Conservation (phyloP, 1,284 basidiomycete species). For the Ganoderma lingzhi region DNA sequence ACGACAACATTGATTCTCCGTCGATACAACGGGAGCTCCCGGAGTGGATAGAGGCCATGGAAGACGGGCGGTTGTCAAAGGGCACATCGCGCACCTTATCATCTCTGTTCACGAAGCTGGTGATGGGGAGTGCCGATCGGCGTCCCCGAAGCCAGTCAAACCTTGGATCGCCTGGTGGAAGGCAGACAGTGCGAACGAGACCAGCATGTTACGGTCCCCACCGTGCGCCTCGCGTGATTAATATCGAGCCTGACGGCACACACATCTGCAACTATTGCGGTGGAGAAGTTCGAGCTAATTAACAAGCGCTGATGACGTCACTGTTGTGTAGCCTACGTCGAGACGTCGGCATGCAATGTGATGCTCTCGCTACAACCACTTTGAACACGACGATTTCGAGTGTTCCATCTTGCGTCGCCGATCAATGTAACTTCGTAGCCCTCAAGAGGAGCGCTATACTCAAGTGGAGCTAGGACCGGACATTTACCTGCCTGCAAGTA, state of each 20-base stretch:
- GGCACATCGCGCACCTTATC: background rate
- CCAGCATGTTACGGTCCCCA: background rate
- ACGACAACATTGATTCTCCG: background rate
- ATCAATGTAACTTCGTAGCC: slow-evolving; percentile 23
- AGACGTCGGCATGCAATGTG: too few relatives aligned
- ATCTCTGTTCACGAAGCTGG: background rate
- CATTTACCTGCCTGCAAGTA: too few relatives aligned
- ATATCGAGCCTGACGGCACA: background rate
- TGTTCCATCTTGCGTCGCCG: too few relatives aligned
- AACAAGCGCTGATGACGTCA: background rate
- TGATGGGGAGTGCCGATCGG: background rate
- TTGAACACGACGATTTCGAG: too few relatives aligned
- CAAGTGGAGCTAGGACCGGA: too few relatives aligned
- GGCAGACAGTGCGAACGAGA: background rate
- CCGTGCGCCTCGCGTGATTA: background rate
- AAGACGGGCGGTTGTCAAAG: background rate
- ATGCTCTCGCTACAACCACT: too few relatives aligned
- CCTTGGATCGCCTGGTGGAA: background rate
- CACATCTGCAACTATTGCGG: background rate
- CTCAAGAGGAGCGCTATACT: slow-evolving; percentile 17
- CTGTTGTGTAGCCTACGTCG: background rate
- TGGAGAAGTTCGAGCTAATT: background rate
- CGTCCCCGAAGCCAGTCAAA: background rate
- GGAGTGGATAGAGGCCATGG: background rate
- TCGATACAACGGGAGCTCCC: background rate